phyloP scores from a whole-genome alignment of 2,329 filamentous ascomycete species.

The Fusarium duplospermum region DNA sequence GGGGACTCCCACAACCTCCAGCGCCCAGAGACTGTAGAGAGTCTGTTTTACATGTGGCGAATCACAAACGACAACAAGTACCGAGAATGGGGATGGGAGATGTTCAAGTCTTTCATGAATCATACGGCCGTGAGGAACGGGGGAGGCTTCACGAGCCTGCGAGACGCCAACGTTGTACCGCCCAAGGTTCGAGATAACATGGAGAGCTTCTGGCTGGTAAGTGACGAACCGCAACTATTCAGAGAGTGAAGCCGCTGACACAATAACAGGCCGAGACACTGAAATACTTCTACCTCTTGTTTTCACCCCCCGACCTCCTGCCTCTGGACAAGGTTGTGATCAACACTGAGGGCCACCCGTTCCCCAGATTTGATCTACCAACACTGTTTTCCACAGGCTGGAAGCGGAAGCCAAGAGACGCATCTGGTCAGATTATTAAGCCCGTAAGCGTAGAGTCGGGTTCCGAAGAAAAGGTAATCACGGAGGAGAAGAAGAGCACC shows the following conservation, averaged over 20 bases:
- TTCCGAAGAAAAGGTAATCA: constrained; percentile 17
- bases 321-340: constrained; percentile 89
- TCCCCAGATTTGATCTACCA: constrained; percentile 87
- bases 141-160: constrained; percentile 84
- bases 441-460: constrained; percentile 26
- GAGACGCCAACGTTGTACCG: constrained; percentile 78
- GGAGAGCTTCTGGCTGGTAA: constrained; percentile 98
- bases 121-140: constrained; percentile 83
- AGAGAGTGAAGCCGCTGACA: constrained; percentile 20
- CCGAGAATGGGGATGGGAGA: constrained; percentile 97
- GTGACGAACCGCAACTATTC: constrained; percentile 45
- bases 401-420: constrained; percentile 74
- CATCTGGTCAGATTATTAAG: constrained; percentile 54
- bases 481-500: constrained; percentile 13
- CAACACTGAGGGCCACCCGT: constrained; percentile 94
- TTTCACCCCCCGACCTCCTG: constrained; percentile 84
- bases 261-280: constrained; percentile 85
- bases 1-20: constrained; percentile 94
- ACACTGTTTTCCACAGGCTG: constrained; percentile 84
- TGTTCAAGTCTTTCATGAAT: constrained; percentile 92
- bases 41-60: constrained; percentile 97
- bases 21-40: constrained; percentile 96
- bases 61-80: constrained; percentile 93
- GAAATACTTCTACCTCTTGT: constrained; percentile 97
- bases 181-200: constrained; percentile 85